Evolutionary conservation across 441 rosid genomes (phyloP), one percentile per base, ranked within the genome.

Genomic region (Adansonia madagascariensis): DNA sequence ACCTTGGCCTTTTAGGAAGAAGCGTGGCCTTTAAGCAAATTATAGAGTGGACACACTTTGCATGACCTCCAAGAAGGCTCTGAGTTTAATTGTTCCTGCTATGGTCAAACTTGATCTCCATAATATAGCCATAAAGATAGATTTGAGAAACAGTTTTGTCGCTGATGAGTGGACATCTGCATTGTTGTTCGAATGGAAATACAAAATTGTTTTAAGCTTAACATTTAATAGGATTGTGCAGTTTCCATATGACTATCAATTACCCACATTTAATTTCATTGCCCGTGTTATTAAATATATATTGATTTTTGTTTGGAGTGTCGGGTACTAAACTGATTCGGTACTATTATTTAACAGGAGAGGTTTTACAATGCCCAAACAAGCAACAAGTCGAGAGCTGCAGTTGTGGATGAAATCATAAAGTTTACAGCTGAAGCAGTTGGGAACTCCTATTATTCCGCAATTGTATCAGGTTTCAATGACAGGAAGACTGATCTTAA

Each of bases 321-420:
- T 14, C 1, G 68, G 31, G 12, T 9, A 35, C 73, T 79, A 27
- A 47, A 71, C 55, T 71, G 70, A 59, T 77, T 53, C 63, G 61
- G 22, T 53, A 46, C 43, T 63, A 44, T 74, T 63, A 55, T 75
- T 59, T 24, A 59, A 76, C 87, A 93, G 98, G 85, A 75, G 70
- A 83, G 46, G 69, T 93, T 95, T 78, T 91, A 91, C 80, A 90
- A 90, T 78, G 81, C 83, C 3, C 79, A 81, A 71, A 89, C 97
- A n/a, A 52, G 47, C 59, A 86, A 87, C 80, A 49, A 83, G 73
- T 81, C 98, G 15, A 64, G 72, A 62, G 67, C 6, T 75, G 73
- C 82, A 14, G 83, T 91, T 53, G 88, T 90, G 75, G 78, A 84
- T 4, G 84, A 82, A 62, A 86, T 93, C 9, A 89, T 90, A 55